Conservation (phyloP, 75 land plant genomes). For the Picea glauca region DNA sequence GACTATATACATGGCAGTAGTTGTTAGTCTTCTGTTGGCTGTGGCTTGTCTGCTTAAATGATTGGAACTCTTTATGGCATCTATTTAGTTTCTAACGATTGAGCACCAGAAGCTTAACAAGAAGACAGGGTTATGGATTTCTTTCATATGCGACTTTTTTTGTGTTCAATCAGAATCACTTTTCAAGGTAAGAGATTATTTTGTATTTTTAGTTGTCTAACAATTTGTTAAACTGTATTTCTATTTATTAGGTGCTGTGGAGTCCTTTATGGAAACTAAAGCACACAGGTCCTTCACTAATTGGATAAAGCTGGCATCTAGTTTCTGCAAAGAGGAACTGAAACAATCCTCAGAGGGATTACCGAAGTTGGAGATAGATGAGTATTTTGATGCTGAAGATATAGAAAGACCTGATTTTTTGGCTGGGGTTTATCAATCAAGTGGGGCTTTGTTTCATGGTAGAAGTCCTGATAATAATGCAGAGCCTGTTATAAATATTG, state of each 20-base stretch:
- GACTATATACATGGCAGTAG: no score
- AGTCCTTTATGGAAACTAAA: conserved; percentile 17
- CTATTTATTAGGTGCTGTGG: conserved; percentile 16
- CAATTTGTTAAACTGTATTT: not conserved
- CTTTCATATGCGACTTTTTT: no score
- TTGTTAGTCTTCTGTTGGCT: no score
- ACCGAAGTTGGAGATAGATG: conserved; percentile 12
- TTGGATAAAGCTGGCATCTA: conserved; percentile 19
- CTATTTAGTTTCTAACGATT: no score
- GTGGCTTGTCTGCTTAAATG: no score
- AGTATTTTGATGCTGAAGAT: conserved; percentile 18
- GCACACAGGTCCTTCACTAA: conserved; percentile 18
- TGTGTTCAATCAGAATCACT: not conserved
- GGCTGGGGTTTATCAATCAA: not conserved
- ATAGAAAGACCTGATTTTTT: not conserved
- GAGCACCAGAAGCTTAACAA: no score
- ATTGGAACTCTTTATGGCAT: no score
- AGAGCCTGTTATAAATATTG: conserved; percentile 1
- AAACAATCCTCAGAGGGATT: conserved; percentile 6
- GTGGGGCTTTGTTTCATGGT: not conserved
- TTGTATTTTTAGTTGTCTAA: not conserved
- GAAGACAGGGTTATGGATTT: no score
- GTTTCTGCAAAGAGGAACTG: conserved; percentile 19
- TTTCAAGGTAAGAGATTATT: not conserved
- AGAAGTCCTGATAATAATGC: not conserved